A percentile compares a stretch with the other conserved stretches of the same genome.
These are phyloP conservation scores for Paramecium tetraurelia DNA, from an alignment of 73 alveolate genomes.

Conservation along the genomic window DNA sequence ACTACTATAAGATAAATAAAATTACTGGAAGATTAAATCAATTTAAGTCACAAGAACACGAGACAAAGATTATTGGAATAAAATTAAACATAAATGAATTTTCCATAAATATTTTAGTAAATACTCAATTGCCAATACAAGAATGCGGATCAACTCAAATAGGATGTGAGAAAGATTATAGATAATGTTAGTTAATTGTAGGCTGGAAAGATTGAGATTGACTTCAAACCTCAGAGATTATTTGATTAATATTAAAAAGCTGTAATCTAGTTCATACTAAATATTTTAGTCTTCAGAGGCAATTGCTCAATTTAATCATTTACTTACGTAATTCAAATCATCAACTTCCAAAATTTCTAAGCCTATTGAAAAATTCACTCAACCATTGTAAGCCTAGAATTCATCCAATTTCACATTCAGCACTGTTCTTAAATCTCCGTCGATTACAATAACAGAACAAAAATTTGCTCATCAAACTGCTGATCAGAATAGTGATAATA, in stretches of 20 bases:
- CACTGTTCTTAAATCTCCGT: neutral
- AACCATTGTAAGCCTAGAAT: neutral
- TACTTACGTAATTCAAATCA: neutral
- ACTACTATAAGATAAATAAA: neutral
- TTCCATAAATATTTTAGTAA: neutral
- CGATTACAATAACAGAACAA: slow-evolving; percentile 37
- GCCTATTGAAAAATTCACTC: slow-evolving; percentile 49
- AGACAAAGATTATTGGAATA: slow-evolving; percentile 1
- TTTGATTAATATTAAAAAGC: slow-evolving; percentile 26
- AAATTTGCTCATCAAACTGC: slow-evolving; percentile 39
- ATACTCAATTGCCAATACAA: slow-evolving; percentile 5
- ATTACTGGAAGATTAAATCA: slow-evolving; percentile 3
- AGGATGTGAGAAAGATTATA: slow-evolving; percentile 7
- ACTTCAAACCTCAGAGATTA: neutral
- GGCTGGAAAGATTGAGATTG: neutral
- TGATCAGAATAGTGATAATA: slow-evolving; percentile 49
- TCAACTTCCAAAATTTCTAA: slow-evolving; percentile 25
- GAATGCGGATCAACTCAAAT: neutral
- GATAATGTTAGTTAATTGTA: neutral
- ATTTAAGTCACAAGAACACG: slow-evolving; percentile 21
- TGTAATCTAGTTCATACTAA: neutral
- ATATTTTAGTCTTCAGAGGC: neutral
- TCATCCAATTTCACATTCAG: neutral
- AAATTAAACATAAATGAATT: slow-evolving; percentile 16
- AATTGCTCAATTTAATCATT: neutral